These are phyloP conservation scores for Trypanosoma avium DNA, from an alignment of 208 protist genomes.

Conservation along the genomic window DNA sequence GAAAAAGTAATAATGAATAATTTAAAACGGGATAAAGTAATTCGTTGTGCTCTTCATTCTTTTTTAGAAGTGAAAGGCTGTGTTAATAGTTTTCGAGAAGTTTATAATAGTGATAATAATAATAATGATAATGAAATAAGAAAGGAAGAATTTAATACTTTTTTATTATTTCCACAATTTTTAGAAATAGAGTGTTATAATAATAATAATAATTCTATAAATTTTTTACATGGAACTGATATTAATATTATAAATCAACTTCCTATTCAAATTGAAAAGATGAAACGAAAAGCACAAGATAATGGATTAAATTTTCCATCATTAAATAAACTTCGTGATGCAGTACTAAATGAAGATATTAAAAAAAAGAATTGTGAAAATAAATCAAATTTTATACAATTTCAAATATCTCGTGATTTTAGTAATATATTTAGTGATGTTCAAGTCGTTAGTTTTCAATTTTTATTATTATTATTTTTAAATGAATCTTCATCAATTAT, in stretches of 20 bases:
- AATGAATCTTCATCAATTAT: neutral
- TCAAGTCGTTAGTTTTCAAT: neutral
- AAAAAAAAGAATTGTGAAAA: neutral
- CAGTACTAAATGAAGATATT: neutral
- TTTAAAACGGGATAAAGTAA: no score
- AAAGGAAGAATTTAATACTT: no score
- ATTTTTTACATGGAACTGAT: constrained; percentile 2
- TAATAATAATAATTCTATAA: neutral
- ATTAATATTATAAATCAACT: neutral
- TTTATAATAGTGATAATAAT: neutral
- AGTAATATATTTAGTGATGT: constrained; percentile 14
- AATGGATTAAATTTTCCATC: constrained; percentile 7
- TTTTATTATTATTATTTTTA: neutral
- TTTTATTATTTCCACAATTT: no score
- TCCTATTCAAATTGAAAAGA: constrained; percentile 1
- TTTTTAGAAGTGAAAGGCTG: no score
- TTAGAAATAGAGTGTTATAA: neutral
- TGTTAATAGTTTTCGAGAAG: neutral
- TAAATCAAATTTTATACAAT: neutral
- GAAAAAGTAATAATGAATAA: no score
- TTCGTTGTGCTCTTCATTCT: no score
- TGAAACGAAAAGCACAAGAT: constrained; percentile 1
- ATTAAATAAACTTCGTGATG: neutral
- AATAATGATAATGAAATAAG: no score
- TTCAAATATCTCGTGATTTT: neutral